Evolutionary conservation across 2,329 filamentous ascomycete genomes (phyloP).

Genomic region (Dactylellina sp.): DNA sequence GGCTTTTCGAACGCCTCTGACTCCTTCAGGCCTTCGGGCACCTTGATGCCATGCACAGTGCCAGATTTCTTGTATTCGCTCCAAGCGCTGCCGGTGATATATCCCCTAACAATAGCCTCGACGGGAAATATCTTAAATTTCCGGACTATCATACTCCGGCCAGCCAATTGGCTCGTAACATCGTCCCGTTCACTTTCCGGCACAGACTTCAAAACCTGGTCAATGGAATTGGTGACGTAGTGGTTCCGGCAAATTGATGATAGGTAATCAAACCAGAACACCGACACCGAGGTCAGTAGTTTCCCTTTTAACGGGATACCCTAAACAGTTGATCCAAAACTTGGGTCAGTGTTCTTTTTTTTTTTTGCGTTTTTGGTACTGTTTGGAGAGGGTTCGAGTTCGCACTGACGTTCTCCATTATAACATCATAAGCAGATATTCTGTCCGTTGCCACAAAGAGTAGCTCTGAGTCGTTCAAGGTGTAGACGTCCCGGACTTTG

Average conservation of each 20-base stretch:
- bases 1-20: slow-evolving; percentile 76
- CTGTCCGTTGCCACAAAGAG: slow-evolving; percentile 89
- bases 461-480: slow-evolving; percentile 75
- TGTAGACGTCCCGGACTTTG: slow-evolving; percentile 86
- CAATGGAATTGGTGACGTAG: slow-evolving; percentile 72
- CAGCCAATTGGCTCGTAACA: slow-evolving; percentile 69
- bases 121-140: slow-evolving; percentile 80
- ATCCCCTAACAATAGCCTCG: slow-evolving; percentile 88
- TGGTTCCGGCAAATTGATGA: slow-evolving; percentile 70
- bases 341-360: slow-evolving; percentile 59
- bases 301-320: slow-evolving; percentile 76
- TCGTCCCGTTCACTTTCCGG: slow-evolving; percentile 62
- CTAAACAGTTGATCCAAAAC: slow-evolving; percentile 63
- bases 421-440: slow-evolving; percentile 94
- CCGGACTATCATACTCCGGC: slow-evolving; percentile 81
- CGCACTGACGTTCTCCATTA: slow-evolving; percentile 79
- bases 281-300: slow-evolving; percentile 75
- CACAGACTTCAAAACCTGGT: slow-evolving; percentile 61
- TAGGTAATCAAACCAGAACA: slow-evolving; percentile 76
- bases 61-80: slow-evolving; percentile 78
- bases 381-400: slow-evolving; percentile 67
- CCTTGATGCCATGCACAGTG: slow-evolving; percentile 81
- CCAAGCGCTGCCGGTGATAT: slow-evolving; percentile 88
- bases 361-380: slow-evolving; percentile 65
- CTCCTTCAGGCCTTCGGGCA: slow-evolving; percentile 76